Evolutionary conservation across 208 protist species (phyloP).

Genomic region (Acanthamoeba lenticulata): DNA sequence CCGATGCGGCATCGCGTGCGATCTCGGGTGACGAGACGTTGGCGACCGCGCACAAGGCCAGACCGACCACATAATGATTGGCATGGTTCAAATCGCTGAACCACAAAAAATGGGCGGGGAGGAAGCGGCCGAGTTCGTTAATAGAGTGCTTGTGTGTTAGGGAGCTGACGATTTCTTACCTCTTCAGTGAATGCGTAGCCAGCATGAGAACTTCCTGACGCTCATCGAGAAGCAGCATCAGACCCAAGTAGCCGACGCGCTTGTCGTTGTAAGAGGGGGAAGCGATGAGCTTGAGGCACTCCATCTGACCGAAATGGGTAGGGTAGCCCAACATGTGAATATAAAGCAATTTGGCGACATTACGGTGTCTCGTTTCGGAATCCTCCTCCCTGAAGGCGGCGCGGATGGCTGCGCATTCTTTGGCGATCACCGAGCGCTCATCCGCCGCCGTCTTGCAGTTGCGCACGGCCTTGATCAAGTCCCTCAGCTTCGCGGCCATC

Average conservation of each 20-base stretch:
- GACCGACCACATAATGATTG: constrained; percentile 91
- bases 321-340: constrained; percentile 95
- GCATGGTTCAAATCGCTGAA: constrained; percentile 84
- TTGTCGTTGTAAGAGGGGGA: constrained; percentile 91
- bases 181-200: constrained; percentile 91
- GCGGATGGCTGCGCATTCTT: constrained; percentile 95
- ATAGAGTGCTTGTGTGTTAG: no score
- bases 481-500: constrained; percentile 90
- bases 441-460: constrained; percentile 96
- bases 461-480: constrained; percentile 97
- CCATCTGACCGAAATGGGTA: constrained; percentile 94
- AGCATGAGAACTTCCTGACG: constrained; percentile 92
- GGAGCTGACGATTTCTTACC: constrained; percentile 71
- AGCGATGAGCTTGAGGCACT: constrained; percentile 93
- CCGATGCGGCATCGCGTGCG: constrained; percentile 93
- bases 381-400: constrained; percentile 94
- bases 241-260: constrained; percentile 93
- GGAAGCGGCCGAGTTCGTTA: no score
- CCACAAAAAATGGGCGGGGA: not conserved
- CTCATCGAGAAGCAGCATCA: constrained; percentile 94
- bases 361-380: constrained; percentile 93
- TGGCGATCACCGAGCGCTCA: constrained; percentile 95
- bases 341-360: constrained; percentile 97
- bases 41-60: constrained; percentile 91
- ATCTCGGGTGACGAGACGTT: constrained; percentile 96